Evolutionary conservation across 176 grass and related monocot genomes (phyloP), one percentile per base, ranked within the genome.

Genomic region (Phoenix roebelenii): DNA sequence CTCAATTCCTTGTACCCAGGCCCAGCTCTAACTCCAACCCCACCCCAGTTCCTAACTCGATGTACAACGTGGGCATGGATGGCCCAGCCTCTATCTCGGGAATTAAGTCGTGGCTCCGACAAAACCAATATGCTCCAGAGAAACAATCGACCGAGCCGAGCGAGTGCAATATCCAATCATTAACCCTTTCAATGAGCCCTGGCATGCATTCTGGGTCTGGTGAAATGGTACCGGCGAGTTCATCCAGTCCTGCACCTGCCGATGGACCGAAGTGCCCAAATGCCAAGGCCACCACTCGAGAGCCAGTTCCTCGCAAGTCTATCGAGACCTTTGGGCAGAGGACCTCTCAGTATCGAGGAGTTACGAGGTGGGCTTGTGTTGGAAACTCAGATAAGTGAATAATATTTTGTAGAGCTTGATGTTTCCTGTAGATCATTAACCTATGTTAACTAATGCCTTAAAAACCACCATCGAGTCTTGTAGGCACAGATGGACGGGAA

Each of bases 81-180:
- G 63, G 90, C 15, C 84, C 82, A 15, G 73, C 82, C 65, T 95
- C 90, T 12, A 95, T 95, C 67, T 95, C 90, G 6, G 82, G 82
- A 52, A 95, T 89, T 66, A 95, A 95, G 74, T 89, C 90, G 20
- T 95, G 90, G 85, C 81, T 95, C 63, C 82, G 90, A 57, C 82
- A 95, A 57, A 63, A 76, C 18, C 76, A 77, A 71, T 83, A 69
- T 52, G 53, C 77, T n/a, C 63, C 74, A 3, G 80, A 80, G 15
- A 63, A 74, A 15, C 77, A 70, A 50, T 19, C 23, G 0, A 66
- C 23, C 16, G 18, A 77, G 62, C 9, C 77, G 51, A 53, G 25
- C 17, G 50, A 66, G 16, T 66, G 16, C 62, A 19, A 22, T 2
- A 28, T 71, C 20, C 59, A 18, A 44, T 62, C 61, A 14, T 56